Base-by-base conservation (phyloP, 2,329 filamentous ascomycete species). In the Camptophora hylomeconis region DNA sequence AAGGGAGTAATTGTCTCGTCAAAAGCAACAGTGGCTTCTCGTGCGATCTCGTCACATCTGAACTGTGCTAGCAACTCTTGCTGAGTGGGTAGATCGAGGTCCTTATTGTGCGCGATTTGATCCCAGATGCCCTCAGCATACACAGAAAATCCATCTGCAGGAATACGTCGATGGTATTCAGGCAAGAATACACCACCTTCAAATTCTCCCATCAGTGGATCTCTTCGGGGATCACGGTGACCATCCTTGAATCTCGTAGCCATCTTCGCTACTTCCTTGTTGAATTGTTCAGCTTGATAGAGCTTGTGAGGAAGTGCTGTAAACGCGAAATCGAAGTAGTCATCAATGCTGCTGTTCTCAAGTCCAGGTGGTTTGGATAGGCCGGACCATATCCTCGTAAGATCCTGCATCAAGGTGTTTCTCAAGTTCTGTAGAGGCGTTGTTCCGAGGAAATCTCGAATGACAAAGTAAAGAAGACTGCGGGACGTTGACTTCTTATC, bases 301-400 rank as follows among this genome's bases (percentile, higher is more conserved):
- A 93, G 84, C 63, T 98, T 98, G 65, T 98, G 89, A 3, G 89
- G 89, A 13, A 98, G 68, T 1, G 87, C 84, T 26, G 86, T 82
- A 49, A 98, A 98, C 31, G 84, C 86, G 56, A 98, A 95, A 58
- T 98, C 89, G 48, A 98, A 98, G 60, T 95, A 98, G 51, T 98
- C 87, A 45, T 89, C 81, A 41, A 98, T 95, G 33, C 69, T 74
- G 12, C 87, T 87, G 42, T 75, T 74, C 51, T 98, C 89, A 32
- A 95, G 67, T 1, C 87, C 87, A 17, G 75, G 60, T 3, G 89
- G 89, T 53, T 98, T 98, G 21, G 86, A 86, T 36, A 98, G 77
- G 26, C 82, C 80, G 3, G 78, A 70, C 89, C 89, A 98, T 45
- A 98, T 83, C 52, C 87, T 81, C 28, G 75, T 76, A 38, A 98